Conservation (phyloP, 2,329 filamentous ascomycete species). For the Penicillium sp. region DNA sequence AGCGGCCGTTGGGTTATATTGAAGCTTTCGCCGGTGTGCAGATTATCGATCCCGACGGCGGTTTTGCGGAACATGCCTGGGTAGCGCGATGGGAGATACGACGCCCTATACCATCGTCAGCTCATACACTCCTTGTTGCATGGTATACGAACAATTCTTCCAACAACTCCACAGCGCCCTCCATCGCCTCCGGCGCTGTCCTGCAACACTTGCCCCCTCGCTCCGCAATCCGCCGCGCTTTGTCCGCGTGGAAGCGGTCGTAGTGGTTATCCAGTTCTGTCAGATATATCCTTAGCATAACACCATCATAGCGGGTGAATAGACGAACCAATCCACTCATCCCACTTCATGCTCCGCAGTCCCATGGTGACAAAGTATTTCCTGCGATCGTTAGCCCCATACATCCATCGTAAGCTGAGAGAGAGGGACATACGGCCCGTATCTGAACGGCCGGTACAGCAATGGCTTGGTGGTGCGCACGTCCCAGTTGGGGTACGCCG, state of each 20-base stretch:
- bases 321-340: conserved; percentile 64
- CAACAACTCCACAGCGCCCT: conserved; percentile 70
- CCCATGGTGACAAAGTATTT: conserved; percentile 77
- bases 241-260: conserved; percentile 67
- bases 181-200: conserved; percentile 66
- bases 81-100: conserved; percentile 71
- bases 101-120: too few relatives aligned
- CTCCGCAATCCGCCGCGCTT: conserved; percentile 63
- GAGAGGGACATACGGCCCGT: conserved; percentile 62
- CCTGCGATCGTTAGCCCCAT: too few relatives aligned
- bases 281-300: not conserved
- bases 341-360: conserved; percentile 63
- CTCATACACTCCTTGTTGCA: too few relatives aligned
- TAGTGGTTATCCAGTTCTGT: conserved; percentile 76
- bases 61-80: conserved; percentile 66
- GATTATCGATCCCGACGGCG: conserved; percentile 63
- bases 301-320: too few relatives aligned
- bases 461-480: conserved; percentile 66
- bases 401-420: too few relatives aligned
- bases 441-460: conserved; percentile 73
- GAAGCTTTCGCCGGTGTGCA: conserved; percentile 68
- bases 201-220: conserved; percentile 64
- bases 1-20: conserved; percentile 63
- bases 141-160: conserved; percentile 57
- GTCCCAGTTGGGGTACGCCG: conserved; percentile 66